These are phyloP conservation scores for Terana coerulea DNA, from an alignment of 768 basidiomycete species.

Conservation along the genomic window DNA sequence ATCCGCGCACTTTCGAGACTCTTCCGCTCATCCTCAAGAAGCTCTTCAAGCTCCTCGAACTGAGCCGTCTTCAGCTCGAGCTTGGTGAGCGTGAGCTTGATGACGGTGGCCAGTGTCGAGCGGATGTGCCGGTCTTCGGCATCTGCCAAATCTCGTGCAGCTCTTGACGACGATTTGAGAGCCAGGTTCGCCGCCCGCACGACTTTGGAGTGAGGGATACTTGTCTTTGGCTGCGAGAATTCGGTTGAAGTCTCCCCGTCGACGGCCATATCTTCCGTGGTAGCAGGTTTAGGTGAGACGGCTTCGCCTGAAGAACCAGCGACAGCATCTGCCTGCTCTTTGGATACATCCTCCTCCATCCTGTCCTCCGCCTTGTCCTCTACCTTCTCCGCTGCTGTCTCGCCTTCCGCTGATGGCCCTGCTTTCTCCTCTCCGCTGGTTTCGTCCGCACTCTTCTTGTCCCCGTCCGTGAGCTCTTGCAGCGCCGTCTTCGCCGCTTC, in stretches of 20 bases:
- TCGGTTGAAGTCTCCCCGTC: slow-evolving; percentile 31
- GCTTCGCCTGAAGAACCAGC: slow-evolving; percentile 15
- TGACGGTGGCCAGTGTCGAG: slow-evolving; percentile 72
- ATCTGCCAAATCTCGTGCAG: slow-evolving; percentile 74
- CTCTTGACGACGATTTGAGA: slow-evolving; percentile 83
- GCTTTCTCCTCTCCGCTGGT: slow-evolving; percentile 26
- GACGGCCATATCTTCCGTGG: slow-evolving; percentile 43
- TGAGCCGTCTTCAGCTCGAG: slow-evolving; percentile 93
- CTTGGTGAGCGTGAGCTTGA: slow-evolving; percentile 82
- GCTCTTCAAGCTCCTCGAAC: slow-evolving; percentile 91
- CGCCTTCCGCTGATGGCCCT: slow-evolving; percentile 30
- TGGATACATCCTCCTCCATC: slow-evolving; percentile 41
- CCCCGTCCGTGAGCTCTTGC: slow-evolving; percentile 70
- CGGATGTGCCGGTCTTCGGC: slow-evolving; percentile 83
- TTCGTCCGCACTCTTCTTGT: slow-evolving; percentile 35
- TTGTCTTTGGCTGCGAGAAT: slow-evolving; percentile 26
- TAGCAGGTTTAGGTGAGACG: slow-evolving; percentile 16
- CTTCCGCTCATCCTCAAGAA: slow-evolving; percentile 87
- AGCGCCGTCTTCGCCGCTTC: slow-evolving; percentile 91
- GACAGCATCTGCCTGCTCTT: slow-evolving; percentile 24
- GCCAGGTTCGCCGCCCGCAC: slow-evolving; percentile 84
- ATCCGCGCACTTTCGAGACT: slow-evolving; percentile 79
- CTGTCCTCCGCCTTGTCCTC: slow-evolving; percentile 36
- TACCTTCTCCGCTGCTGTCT: slow-evolving; percentile 30
- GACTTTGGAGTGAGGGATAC: slow-evolving; percentile 68